phyloP scores from a whole-genome alignment of 2,329 filamentous ascomycete species.

The Clarireedia hainanense region DNA sequence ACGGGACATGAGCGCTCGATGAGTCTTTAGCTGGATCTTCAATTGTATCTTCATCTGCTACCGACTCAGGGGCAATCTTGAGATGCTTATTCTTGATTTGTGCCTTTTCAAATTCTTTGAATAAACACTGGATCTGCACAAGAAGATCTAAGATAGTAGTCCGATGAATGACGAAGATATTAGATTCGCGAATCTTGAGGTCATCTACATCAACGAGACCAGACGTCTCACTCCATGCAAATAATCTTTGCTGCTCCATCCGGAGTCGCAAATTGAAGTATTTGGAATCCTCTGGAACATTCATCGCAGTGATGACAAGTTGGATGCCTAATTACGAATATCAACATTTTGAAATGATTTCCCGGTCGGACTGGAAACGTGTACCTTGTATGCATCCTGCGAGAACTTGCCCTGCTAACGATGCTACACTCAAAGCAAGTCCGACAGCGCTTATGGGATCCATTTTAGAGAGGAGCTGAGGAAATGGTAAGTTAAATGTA shows the following conservation, averaged over 20 bases:
- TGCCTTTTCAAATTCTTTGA: conserved; percentile 38
- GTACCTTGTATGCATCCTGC: conserved; percentile 38
- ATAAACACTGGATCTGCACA: conserved; percentile 39
- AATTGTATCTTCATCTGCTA: conserved; percentile 13
- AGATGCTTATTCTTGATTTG: conserved; percentile 35
- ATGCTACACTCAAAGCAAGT: conserved; percentile 33
- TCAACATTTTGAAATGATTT: conserved; percentile 5
- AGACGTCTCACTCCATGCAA: conserved; percentile 42
- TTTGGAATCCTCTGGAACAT: conserved; percentile 40
- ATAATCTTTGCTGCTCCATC: conserved; percentile 43
- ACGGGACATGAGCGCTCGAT: conserved; percentile 37
- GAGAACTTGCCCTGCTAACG: conserved; percentile 39
- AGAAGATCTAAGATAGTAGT: conserved; percentile 42
- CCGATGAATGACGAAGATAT: conserved; percentile 40
- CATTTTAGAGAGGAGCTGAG: conserved; percentile 12
- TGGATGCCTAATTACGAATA: conserved; percentile 34
- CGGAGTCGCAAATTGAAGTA: conserved; percentile 41
- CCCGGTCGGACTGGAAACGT: too few relatives aligned
- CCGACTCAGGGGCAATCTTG: conserved; percentile 29
- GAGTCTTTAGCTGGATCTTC: conserved; percentile 37
- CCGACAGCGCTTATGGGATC: conserved; percentile 27
- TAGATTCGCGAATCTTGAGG: conserved; percentile 37
- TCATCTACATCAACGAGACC: conserved; percentile 38
- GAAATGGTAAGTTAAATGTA: conserved; percentile 3
- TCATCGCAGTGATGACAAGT: conserved; percentile 39